A percentile compares a stretch with the other conserved stretches of the same genome.
These are phyloP conservation scores for Acanthamoeba lenticulata DNA, from an alignment of 208 protist species.

Conservation along the genomic window DNA sequence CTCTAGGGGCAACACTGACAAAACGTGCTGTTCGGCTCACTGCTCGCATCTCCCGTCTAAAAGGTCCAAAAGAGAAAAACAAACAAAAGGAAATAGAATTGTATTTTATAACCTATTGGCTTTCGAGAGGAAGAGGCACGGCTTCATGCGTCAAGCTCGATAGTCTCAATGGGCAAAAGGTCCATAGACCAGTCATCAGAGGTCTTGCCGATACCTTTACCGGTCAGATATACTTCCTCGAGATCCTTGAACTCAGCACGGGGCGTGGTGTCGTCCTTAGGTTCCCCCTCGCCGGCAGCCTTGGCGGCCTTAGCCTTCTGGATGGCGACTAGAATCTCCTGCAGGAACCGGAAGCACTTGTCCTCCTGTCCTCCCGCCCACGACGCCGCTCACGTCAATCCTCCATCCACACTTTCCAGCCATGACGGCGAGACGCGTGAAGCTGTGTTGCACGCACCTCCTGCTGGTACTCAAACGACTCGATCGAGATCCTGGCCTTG, in stretches of 20 bases:
- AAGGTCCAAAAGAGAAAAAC: background rate
- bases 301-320: background rate
- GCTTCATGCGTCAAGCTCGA: no score
- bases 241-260: background rate
- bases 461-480: slow-evolving; percentile 1
- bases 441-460: background rate
- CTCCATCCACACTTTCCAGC: no score
- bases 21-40: background rate
- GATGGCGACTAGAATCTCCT: slow-evolving; percentile 5
- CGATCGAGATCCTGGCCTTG: slow-evolving; percentile 22
- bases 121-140: no score
- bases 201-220: background rate
- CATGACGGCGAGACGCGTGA: no score
- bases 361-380: no score
- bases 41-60: background rate
- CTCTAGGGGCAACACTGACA: no score
- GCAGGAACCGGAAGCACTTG: slow-evolving; percentile 8
- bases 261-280: background rate
- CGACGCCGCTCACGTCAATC: no score
- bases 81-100: background rate
- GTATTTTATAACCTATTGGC: no score
- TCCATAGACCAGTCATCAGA: background rate
- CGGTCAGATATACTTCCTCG: background rate
- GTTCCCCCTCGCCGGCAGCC: background rate
- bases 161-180: background rate